phyloP scores from a whole-genome alignment of 1,139 yeast genomes.

The Saccharomyces uvarum region DNA sequence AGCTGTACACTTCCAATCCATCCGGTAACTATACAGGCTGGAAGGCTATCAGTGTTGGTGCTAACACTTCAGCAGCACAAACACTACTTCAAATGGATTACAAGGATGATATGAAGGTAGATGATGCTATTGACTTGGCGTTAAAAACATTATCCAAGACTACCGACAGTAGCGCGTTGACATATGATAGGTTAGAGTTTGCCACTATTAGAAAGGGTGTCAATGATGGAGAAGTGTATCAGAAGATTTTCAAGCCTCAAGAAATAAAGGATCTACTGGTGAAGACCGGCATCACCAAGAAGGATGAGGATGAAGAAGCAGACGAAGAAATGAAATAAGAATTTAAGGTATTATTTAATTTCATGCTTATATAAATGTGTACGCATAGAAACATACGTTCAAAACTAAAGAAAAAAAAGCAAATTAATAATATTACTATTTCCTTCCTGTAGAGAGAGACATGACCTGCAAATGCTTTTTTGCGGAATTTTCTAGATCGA shows the following conservation, averaged over 20 bases:
- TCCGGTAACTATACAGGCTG: slow-evolving; percentile 97
- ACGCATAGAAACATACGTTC: not conserved
- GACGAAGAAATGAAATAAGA: slow-evolving; percentile 14
- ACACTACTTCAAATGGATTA: slow-evolving; percentile 91
- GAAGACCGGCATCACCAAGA: slow-evolving; percentile 60
- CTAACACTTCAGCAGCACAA: slow-evolving; percentile 93
- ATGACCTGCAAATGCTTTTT: not conserved
- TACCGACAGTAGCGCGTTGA: slow-evolving; percentile 80
- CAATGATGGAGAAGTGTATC: slow-evolving; percentile 44
- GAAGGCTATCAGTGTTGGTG: slow-evolving; percentile 97
- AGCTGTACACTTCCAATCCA: slow-evolving; percentile 90
- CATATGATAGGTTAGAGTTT: slow-evolving; percentile 83
- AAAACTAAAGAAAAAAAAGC: not conserved
- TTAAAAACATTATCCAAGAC: slow-evolving; percentile 89
- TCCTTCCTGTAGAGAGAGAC: not conserved
- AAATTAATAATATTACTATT: not conserved
- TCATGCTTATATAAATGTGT: not conserved
- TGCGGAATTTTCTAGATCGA: slow-evolving; percentile 4
- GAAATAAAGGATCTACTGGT: slow-evolving; percentile 71
- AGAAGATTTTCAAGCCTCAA: slow-evolving; percentile 70
- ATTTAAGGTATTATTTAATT: not conserved
- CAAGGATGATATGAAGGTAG: slow-evolving; percentile 68
- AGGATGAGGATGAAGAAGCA: slow-evolving; percentile 41
- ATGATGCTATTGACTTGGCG: slow-evolving; percentile 82
- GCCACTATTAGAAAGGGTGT: slow-evolving; percentile 58